Conservation (phyloP, 306 rosid species). For the Betula pendula region DNA sequence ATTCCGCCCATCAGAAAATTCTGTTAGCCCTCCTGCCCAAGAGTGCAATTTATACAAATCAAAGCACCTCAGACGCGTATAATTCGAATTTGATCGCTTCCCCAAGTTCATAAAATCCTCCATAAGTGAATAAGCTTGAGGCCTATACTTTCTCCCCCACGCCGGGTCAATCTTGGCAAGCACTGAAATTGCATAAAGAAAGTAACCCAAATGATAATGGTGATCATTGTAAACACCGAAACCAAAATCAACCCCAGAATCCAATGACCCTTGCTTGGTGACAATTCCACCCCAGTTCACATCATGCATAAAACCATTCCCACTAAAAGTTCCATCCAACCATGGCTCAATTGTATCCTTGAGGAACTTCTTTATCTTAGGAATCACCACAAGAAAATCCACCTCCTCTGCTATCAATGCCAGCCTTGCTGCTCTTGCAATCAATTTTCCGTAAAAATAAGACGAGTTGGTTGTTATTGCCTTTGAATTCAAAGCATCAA, state of each 20-base stretch:
- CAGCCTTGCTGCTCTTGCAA: too few relatives aligned
- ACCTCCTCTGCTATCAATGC: too few relatives aligned
- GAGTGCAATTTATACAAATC: constrained; percentile 72
- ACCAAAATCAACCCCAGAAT: constrained; percentile 66
- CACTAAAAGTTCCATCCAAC: constrained; percentile 69
- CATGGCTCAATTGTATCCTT: constrained; percentile 75
- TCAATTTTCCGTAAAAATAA: too few relatives aligned
- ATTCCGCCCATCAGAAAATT: too few relatives aligned
- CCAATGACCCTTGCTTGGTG: constrained; percentile 61
- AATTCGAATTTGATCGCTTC: constrained; percentile 24
- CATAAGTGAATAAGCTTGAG: constrained; percentile 61
- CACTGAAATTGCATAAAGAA: constrained; percentile 35
- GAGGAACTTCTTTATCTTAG: constrained; percentile 42
- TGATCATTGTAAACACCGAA: constrained; percentile 82
- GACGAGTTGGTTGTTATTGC: too few relatives aligned
- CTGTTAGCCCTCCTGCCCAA: constrained; percentile 68
- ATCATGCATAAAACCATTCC: constrained; percentile 75
- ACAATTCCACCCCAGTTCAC: constrained; percentile 78
- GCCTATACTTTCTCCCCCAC: constrained; percentile 68
- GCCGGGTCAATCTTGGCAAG: constrained; percentile 70
- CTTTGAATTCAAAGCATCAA: too few relatives aligned
- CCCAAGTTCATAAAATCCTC: too few relatives aligned
- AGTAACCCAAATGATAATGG: constrained; percentile 71
- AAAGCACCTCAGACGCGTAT: constrained; percentile 71
- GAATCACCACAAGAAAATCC: too few relatives aligned